Conservation (phyloP, 768 basidiomycete genomes). For the Pleurotus cornucopiae region DNA sequence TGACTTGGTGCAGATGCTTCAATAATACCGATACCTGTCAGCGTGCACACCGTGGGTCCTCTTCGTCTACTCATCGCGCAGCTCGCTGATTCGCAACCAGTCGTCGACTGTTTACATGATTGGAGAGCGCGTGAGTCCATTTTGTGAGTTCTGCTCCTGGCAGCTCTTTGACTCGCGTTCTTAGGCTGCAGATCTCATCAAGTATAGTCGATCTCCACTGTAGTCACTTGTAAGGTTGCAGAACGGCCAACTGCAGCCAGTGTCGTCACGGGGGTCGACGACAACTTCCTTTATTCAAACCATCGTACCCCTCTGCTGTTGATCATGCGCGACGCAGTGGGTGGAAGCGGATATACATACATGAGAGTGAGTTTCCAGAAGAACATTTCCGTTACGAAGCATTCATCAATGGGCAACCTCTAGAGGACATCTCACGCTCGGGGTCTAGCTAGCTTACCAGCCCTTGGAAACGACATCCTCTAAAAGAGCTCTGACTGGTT, state of each 20-base stretch:
- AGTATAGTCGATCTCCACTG: not conserved
- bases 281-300: too few species aligned
- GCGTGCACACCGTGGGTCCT: constrained; percentile 22
- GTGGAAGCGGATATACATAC: too few species aligned
- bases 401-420: too few species aligned
- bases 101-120: constrained; percentile 25
- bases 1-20: constrained; percentile 20
- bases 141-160: not conserved
- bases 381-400: too few species aligned
- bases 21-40: constrained; percentile 28
- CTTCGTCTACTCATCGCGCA: not conserved
- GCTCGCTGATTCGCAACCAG: not conserved
- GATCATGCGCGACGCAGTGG: too few species aligned
- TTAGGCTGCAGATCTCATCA: constrained; percentile 17
- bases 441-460: constrained; percentile 21
- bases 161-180: not conserved
- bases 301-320: too few species aligned
- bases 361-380: too few species aligned
- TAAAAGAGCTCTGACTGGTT: constrained; percentile 35
- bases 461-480: constrained; percentile 39
- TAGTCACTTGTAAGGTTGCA: too few species aligned
- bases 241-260: too few species aligned
- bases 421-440: too few species aligned
- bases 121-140: constrained; percentile 20
- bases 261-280: too few species aligned